Conservation (phyloP, 179 eudicot species). For the Camellia oleifera region DNA sequence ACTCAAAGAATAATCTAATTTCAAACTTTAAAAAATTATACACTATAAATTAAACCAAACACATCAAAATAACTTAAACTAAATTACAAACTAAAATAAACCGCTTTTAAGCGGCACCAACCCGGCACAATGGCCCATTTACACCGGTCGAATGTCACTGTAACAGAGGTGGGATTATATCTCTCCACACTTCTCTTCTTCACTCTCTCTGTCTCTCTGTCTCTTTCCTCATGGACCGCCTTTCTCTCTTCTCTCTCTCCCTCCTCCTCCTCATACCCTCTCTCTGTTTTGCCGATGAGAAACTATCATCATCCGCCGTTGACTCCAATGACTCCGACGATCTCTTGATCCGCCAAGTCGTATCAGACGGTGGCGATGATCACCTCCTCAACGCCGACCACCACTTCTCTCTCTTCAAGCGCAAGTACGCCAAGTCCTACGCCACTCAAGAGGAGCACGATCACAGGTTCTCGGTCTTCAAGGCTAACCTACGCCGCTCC, state of each 20-base stretch:
- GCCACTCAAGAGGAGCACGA: constrained; percentile 56
- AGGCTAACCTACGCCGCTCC: constrained; percentile 67
- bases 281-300: constrained; percentile 11
- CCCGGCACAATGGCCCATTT: background rate
- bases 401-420: constrained; percentile 70
- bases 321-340: constrained; percentile 31
- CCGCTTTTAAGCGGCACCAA: too few species aligned
- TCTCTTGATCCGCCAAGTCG: constrained; percentile 59
- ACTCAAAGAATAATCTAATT: too few species aligned
- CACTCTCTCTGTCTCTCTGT: background rate
- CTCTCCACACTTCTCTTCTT: background rate
- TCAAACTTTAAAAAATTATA: too few species aligned
- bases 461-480: constrained; percentile 51
- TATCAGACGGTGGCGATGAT: constrained; percentile 26
- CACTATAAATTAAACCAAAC: too few species aligned
- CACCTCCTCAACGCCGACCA: constrained; percentile 54
- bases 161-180: too few species aligned
- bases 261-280: constrained; percentile 11
- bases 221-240: constrained; percentile 21
- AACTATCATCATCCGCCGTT: background rate
- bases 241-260: constrained; percentile 20
- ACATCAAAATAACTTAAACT: too few species aligned
- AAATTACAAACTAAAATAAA: too few species aligned
- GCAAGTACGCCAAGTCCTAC: constrained; percentile 51
- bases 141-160: background rate